Evolutionary conservation across 2,329 filamentous ascomycete genomes (phyloP), one percentile per base, ranked within the genome.

Genomic region (Colletotrichum tropicale): DNA sequence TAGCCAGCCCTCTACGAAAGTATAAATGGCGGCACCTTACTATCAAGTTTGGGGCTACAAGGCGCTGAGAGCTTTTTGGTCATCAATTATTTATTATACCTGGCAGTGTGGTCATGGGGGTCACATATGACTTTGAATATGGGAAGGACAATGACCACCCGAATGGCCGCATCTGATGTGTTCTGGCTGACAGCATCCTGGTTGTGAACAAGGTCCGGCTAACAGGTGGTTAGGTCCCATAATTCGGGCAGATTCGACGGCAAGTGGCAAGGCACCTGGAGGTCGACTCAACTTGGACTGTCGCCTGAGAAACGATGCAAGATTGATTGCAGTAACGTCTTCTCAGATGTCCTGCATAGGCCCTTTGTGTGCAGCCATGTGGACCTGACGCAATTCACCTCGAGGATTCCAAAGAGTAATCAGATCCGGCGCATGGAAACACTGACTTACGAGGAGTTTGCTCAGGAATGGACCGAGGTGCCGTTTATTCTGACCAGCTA

Each of bases 341-440:
- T 95, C 84, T 98, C 96, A 16, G 96, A 99, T 84, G 93, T 94
- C 9, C 89, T 98, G 28, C 95, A 98, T 84, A 92, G 96, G 12
- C 96, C 96, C 0, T 98, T 98, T 83, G 93, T 95, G 79, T 98
- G 96, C 86, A 94, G 95, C 61, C 92, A 98, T 81, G 92, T 96
- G 32, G 85, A 90, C 3, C 86, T 98, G 55, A 83, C 87, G 8
- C 90, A 91, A 3, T 98, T 93, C 82, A 89, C 92, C 10, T 88
- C 88, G 28, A 91, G 90, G 66, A 98, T 98, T 48, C 96, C 96
- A 3, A 80, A 85, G 38, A 84, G 86, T 48, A 98, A 98, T 82
- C 87, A 92, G 78, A 98, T 98, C 68, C 82, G 89, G 4, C 91
- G 94, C 15, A 86, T 98, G 10, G 82, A 89, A 8, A 89, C 95